Evolutionary conservation across 1,284 basidiomycete species (phyloP), one percentile per base, ranked within the genome.

Genomic region (Ceratorhiza oryzae-sativae): DNA sequence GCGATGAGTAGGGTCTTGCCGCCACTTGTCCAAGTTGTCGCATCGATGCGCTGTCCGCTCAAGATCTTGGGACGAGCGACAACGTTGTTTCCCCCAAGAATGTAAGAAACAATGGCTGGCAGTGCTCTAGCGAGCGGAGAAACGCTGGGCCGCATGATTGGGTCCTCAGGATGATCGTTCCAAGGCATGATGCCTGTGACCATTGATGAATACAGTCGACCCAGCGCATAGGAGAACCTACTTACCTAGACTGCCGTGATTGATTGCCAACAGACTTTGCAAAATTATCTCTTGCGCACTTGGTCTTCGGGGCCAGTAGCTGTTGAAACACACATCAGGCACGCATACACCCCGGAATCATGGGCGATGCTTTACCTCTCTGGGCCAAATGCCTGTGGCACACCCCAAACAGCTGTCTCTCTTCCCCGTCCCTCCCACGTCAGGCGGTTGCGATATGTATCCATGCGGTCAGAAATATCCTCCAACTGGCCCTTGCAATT

Each of bases 321-420:
- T 90, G 73, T 39, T n/a, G 18, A 45, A 18, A 2, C 39, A 2
- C 25, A 13, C 12, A 61, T 61, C 1, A 61, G 41, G 18, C 20
- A 42, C 48, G 27, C n/a, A 51, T 36, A n/a, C 41, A 23, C 68
- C 30, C 1, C 27, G 42, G 25, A 27, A 1, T 25, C 2, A 23
- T 4, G 30, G 12, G 3, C 9, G n/a, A 55, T 34, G 27, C 59
- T 87, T 78, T 60, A 90, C 88, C 83, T 81, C 25, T 82, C 82
- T 41, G 83, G 83, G 12, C 90, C 90, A 78, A 92, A 92, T 0
- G 85, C 91, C 78, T 92, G 91, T 0, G 90, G 89, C 0, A 92
- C 90, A 1, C 87, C 86, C 91, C 91, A 92, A 1, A 91, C 83
- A 0, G 86, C 83, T 77, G 88, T 87, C 2, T 83, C 84, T 15